phyloP scores from a whole-genome alignment of 495 filamentous ascomycete species.

The Trichoderma virens region DNA sequence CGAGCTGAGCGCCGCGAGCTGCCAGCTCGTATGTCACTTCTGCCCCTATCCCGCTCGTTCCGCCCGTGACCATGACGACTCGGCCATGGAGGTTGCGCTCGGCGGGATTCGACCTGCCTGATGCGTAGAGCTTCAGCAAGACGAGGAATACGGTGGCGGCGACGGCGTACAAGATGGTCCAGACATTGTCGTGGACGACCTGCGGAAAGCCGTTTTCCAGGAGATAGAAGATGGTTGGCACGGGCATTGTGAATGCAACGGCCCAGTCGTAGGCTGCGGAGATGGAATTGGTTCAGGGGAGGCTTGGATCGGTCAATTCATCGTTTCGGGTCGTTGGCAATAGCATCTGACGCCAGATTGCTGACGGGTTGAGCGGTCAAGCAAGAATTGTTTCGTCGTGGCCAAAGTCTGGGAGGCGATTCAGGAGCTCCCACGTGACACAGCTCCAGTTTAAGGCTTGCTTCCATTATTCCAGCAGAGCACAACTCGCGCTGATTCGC shows the following conservation, averaged over 20 bases:
- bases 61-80: slow-evolving; percentile 89
- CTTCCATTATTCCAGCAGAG: not conserved
- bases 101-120: slow-evolving; percentile 63
- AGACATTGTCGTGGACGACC: slow-evolving; percentile 56
- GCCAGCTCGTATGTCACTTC: slow-evolving; percentile 66
- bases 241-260: slow-evolving; percentile 54
- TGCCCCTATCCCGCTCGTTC: slow-evolving; percentile 89
- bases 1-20: slow-evolving; percentile 75
- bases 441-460: not conserved
- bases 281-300: not conserved
- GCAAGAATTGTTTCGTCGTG: not conserved
- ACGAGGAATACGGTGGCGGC: slow-evolving; percentile 53
- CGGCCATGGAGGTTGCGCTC: slow-evolving; percentile 88
- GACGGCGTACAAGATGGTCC: slow-evolving; percentile 49
- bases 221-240: slow-evolving; percentile 59
- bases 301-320: not conserved
- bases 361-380: not conserved
- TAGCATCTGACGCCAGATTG: not conserved
- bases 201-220: slow-evolving; percentile 54
- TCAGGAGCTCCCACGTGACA: slow-evolving; percentile 6
- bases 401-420: not conserved
- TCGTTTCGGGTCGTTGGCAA: not conserved
- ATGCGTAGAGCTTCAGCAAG: slow-evolving; percentile 69
- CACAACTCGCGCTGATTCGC: no score
- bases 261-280: not conserved